Percentiles rank a stretch among this genome's conserved stretches.
phyloP scores from a whole-genome alignment of 345 rosid genomes.

The Toxicodendron radicans region DNA sequence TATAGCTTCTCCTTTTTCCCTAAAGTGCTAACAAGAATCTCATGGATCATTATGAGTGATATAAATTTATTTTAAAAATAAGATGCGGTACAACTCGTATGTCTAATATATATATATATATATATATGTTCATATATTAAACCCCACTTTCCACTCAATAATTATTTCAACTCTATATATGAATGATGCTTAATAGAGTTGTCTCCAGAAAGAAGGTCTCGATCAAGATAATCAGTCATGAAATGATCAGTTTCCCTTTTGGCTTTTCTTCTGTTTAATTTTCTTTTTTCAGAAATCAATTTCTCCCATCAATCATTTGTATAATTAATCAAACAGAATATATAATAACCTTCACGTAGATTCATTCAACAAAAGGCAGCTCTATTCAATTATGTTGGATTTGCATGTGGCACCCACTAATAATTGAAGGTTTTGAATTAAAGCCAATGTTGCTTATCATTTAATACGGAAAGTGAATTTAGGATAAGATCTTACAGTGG shows the following conservation, averaged over 20 bases:
- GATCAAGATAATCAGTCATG: slow-evolving; percentile 6
- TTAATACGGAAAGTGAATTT: neutral
- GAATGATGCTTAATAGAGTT: neutral
- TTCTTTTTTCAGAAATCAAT: neutral
- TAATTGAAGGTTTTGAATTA: neutral
- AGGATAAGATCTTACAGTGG: slow-evolving; percentile 3
- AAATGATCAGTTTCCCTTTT: too few relatives aligned
- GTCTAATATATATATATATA: too few relatives aligned
- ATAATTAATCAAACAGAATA: too few relatives aligned
- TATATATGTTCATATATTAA: neutral
- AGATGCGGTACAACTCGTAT: neutral
- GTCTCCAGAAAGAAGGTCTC: neutral
- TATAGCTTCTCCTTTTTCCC: slow-evolving; percentile 15
- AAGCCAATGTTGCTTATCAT: neutral
- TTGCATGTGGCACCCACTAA: neutral
- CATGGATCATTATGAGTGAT: neutral
- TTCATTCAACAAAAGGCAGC: neutral
- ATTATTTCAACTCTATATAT: slow-evolving; percentile 12
- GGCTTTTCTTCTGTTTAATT: neutral
- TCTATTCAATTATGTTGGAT: neutral
- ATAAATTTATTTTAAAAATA: neutral
- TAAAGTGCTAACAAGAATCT: slow-evolving; percentile 19
- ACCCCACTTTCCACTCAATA: slow-evolving; percentile 1
- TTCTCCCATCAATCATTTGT: neutral
- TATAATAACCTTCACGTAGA: neutral